Evolutionary conservation across 2,329 filamentous ascomycete species (phyloP).

Genomic region (Penicillium sp.): DNA sequence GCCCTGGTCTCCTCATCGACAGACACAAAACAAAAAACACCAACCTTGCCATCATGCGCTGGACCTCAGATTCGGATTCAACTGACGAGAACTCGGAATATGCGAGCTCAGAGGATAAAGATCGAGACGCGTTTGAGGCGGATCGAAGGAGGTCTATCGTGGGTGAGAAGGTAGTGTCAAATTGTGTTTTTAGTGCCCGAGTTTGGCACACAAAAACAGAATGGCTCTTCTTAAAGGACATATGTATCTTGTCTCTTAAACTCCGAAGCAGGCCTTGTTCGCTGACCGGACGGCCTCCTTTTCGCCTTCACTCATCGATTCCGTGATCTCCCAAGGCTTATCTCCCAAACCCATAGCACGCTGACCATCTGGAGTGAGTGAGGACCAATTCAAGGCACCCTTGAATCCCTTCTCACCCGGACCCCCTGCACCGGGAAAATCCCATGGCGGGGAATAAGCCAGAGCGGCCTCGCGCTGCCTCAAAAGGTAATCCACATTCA

Average conservation of each 20-base stretch:
- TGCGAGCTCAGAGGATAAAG: no score
- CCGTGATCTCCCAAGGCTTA: constrained; percentile 46
- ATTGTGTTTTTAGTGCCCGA: no score
- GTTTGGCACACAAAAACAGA: no score
- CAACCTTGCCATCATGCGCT: no score
- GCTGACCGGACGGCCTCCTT: constrained; percentile 47
- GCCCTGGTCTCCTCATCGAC: no score
- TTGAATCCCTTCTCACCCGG: constrained; percentile 39
- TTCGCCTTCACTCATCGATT: constrained; percentile 48
- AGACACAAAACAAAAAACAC: no score
- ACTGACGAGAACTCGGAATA: no score
- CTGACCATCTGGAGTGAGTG: constrained; percentile 45
- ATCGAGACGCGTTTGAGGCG: no score
- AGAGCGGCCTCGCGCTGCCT: constrained; percentile 67
- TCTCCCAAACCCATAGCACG: constrained; percentile 51
- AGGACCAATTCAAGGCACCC: constrained; percentile 36
- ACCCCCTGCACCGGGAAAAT: constrained; percentile 58
- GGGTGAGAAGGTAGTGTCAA: no score
- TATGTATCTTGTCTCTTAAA: neutral
- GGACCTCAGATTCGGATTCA: no score
- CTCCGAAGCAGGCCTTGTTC: constrained; percentile 50
- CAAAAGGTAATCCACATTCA: constrained; percentile 65
- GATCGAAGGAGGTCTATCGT: no score
- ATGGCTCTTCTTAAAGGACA: no score
- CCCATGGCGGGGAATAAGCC: constrained; percentile 59